A percentile compares a stretch with the other conserved stretches of the same genome.
Conservation (phyloP, 495 filamentous ascomycete species). For the Hypoxylon perforatum region DNA sequence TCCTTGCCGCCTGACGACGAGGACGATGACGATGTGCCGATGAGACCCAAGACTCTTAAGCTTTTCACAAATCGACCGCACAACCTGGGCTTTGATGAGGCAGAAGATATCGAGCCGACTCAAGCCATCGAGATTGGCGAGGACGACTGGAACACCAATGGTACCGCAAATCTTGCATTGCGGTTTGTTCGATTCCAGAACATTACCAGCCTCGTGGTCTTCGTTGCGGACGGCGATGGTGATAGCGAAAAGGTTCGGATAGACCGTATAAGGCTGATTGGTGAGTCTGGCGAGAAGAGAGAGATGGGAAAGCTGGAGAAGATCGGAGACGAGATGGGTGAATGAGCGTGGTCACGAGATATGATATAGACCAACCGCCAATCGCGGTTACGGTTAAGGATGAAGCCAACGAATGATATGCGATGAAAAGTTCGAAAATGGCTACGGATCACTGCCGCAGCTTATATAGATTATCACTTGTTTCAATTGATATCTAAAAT, state of each 20-base stretch:
- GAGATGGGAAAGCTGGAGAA: constrained; percentile 96
- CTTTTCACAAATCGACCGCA: constrained; percentile 88
- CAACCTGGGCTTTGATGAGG: constrained; percentile 95
- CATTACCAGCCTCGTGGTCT: constrained; percentile 83
- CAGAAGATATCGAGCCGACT: constrained; percentile 81
- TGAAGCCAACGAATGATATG: constrained; percentile 23
- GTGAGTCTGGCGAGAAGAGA: constrained; percentile 92
- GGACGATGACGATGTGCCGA: constrained; percentile 78
- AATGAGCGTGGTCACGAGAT: constrained; percentile 52
- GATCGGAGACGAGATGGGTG: constrained; percentile 80
- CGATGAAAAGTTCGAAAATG: constrained; percentile 21
- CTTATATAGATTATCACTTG: too few relatives aligned
- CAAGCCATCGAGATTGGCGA: constrained; percentile 78
- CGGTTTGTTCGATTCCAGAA: constrained; percentile 99
- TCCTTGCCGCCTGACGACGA: constrained; percentile 74
- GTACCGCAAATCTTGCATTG: constrained; percentile 82
- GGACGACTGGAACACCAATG: constrained; percentile 89
- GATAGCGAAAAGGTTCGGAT: constrained; percentile 86
- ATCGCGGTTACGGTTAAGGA: constrained; percentile 29
- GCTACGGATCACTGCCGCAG: background rate
- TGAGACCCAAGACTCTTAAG: constrained; percentile 86
- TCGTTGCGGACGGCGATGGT: constrained; percentile 89
- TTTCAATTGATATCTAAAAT: constrained; percentile 23
- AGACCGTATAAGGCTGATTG: constrained; percentile 86
- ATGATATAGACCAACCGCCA: constrained; percentile 20